Percentiles rank a stretch among this genome's conserved stretches.
Conservation (phyloP, 2,329 filamentous ascomycete genomes). For the Seiridium cupressi region DNA sequence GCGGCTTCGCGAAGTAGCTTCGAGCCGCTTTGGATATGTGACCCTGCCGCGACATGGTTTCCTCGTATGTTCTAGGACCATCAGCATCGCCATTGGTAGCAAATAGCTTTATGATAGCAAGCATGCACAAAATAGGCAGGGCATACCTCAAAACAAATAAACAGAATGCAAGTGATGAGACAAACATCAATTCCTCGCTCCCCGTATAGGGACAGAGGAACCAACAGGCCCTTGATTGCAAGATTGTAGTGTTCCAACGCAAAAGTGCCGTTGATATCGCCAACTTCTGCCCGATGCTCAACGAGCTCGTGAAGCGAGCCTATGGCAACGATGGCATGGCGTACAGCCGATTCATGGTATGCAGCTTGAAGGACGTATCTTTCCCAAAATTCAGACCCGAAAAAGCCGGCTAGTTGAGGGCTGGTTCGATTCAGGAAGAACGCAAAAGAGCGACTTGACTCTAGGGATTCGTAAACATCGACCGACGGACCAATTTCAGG, state of each 20-base stretch:
- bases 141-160: constrained; percentile 8
- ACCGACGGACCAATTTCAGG: not conserved
- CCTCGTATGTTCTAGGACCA: constrained; percentile 5
- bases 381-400: constrained; percentile 10
- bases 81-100: too few relatives aligned
- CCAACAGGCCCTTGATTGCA: constrained; percentile 6
- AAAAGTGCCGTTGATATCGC: not conserved
- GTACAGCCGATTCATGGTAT: constrained; percentile 7
- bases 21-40: constrained; percentile 3
- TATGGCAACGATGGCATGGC: constrained; percentile 7
- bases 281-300: not conserved
- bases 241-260: constrained; percentile 8
- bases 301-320: not conserved
- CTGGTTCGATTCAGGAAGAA: constrained; percentile 7
- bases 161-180: constrained; percentile 9
- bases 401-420: constrained; percentile 8
- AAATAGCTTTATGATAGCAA: too few relatives aligned
- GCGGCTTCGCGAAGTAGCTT: constrained; percentile 7
- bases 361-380: constrained; percentile 5
- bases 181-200: constrained; percentile 6
- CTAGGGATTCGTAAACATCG: not conserved
- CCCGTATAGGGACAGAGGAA: not conserved
- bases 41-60: not conserved
- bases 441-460: constrained; percentile 4
- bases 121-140: not conserved